Evolutionary conservation across 75 land plant genomes (phyloP), one percentile per base, ranked within the genome.

Genomic region (Ceratopteris richardii): DNA sequence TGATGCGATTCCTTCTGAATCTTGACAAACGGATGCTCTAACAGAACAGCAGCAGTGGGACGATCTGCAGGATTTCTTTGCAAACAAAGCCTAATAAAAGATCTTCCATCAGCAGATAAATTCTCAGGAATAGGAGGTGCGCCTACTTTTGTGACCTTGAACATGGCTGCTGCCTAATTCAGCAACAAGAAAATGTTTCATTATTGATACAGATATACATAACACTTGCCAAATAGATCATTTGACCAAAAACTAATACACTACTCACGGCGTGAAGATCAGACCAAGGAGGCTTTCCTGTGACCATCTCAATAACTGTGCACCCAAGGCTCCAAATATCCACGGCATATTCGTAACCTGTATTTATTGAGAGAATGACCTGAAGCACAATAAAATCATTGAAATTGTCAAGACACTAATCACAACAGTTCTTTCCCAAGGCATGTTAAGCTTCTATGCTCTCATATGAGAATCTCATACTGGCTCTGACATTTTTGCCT

Each of bases 241-340:
- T 33, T 33, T 9, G 9, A 33, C 9, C 37, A 33, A 4, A 33
- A 33, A 33, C 37, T 6, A 46, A 46, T 40, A 40, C 13, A 10
- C 14, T 40, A 14, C 76, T 57, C 41, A 95, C 99, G 82, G 96
- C 99, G 79, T 83, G 86, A 70, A 74, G 86, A 41, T 83, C 87
- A 65, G 73, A 84, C 99, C 99, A 95, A n/a, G 99, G 99, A 31
- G 99, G 99, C 56, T 84, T 86, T 31, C 86, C 82, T 40, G 99
- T 90, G 52, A 82, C 99, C 99, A 95, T 95, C 76, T 95, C 99
- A 54, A 95, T 56, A 56, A 95, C 67, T 27, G 99, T 95, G 70
- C 99, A 95, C 33, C 99, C 99, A 54, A 95, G 82, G 64, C 99
- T 95, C 99, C 99, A 95, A 27, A 95, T 86, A 65, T 95, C 99